Base-by-base conservation (phyloP, 2,329 filamentous ascomycete species). In the Sarocladium strictum region DNA sequence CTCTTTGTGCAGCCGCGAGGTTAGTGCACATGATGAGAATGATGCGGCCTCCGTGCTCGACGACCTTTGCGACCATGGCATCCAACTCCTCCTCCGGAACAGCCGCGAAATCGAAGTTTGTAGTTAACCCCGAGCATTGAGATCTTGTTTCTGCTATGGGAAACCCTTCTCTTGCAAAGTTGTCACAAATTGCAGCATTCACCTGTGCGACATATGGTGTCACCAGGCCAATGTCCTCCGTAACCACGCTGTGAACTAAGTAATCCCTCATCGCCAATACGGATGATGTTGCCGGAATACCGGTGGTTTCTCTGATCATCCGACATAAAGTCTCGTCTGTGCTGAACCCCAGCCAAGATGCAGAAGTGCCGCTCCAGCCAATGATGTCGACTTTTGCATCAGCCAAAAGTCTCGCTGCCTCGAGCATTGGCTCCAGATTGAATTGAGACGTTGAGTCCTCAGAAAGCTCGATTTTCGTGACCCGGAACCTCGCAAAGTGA, bases 321-420 rank as follows among this genome's bases (percentile, higher is more conserved):
- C 56, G 40, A 58, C 73, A 76, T 6, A 77, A 62, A 45, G 58
- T 58, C 21, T 69, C 63, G 57, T 76, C 73, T 14, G 64, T 60
- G 3, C 68, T 69, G 56, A 76, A 75, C 10, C 69, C 69, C 12
- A 72, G 61, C 69, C 69, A 72, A 7, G 66, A 67, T 1, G 65
- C 63, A 2, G 67, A 68, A 1, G 68, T 72, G 12, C 69, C 70
- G 53, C 63, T 64, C 69, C 69, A 72, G 27, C 68, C 67, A 53
- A 72, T 72, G 15, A 68, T 61, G 56, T 72, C 67, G 24, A 72
- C 68, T 33, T 65, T 51, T 7, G 70, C 70, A 54, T 72, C 67
- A 12, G 67, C 65, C 24, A 72, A 64, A 14, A 72, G 64, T 6
- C 59, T 59, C 0, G 68, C 68, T 0, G 70, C 69, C 1, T 59